Percentiles rank a stretch among this genome's conserved stretches.
phyloP scores from a whole-genome alignment of 805 yeast genomes.

The Sungouiozyma intestinalis region DNA sequence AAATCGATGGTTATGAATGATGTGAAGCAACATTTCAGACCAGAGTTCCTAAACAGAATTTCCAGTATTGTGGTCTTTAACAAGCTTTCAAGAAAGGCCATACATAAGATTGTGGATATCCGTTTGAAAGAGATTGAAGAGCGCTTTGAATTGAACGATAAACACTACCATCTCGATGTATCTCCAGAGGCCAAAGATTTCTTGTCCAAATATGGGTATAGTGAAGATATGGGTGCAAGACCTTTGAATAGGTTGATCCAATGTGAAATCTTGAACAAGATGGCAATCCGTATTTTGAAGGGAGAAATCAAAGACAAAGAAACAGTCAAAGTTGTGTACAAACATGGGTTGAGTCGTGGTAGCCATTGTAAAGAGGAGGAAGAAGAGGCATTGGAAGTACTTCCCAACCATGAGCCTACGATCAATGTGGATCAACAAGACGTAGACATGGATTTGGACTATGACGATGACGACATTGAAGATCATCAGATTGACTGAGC shows the following conservation, averaged over 20 bases:
- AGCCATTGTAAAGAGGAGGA: conserved; percentile 10
- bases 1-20: conserved; percentile 72
- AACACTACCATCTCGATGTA: conserved; percentile 61
- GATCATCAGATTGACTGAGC: not conserved
- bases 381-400: conserved; percentile 63
- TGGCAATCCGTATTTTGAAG: conserved; percentile 80
- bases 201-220: conserved; percentile 78
- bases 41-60: conserved; percentile 94
- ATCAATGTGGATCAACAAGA: conserved; percentile 41
- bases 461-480: not conserved
- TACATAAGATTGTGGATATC: conserved; percentile 80
- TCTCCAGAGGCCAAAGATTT: conserved; percentile 69
- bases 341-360: conserved; percentile 21
- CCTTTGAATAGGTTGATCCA: conserved; percentile 92
- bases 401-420: conserved; percentile 72
- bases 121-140: conserved; percentile 76
- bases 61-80: conserved; percentile 89
- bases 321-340: conserved; percentile 51
- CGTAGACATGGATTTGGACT: conserved; percentile 11
- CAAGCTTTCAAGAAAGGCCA: conserved; percentile 83
- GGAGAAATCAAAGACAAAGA: conserved; percentile 88
- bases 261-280: conserved; percentile 69
- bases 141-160: conserved; percentile 78
- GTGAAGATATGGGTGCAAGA: conserved; percentile 91
- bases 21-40: conserved; percentile 85